A percentile compares a stretch with the other conserved stretches of the same genome.
Conservation (phyloP, 208 protist species). For the Trichomonas tenax region DNA sequence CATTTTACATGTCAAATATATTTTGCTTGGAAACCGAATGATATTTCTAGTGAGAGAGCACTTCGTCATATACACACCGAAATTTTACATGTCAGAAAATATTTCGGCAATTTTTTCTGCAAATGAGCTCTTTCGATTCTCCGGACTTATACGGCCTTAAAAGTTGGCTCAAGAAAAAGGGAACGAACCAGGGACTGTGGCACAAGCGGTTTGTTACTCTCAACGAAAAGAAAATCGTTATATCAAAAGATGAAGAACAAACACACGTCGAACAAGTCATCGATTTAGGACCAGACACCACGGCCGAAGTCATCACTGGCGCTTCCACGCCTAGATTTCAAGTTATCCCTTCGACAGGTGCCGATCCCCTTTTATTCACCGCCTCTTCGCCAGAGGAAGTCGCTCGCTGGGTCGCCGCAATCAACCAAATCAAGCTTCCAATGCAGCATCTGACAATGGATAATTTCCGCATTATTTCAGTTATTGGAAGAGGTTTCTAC, state of each 20-base stretch:
- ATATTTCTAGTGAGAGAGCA: too few relatives aligned
- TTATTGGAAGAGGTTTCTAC: constrained; percentile 52
- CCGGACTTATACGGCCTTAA: neutral
- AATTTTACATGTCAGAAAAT: too few relatives aligned
- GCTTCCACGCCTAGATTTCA: neutral
- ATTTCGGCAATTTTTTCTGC: too few relatives aligned
- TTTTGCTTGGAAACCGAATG: too few relatives aligned
- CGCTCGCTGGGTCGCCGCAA: neutral
- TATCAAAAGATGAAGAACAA: neutral
- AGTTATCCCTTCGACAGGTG: neutral
- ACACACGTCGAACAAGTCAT: neutral
- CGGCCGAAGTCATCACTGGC: neutral
- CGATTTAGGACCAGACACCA: neutral
- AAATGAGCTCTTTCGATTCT: neutral
- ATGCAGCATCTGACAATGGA: constrained; percentile 24
- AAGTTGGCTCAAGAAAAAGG: constrained; percentile 15
- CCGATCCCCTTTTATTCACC: neutral
- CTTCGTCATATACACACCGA: too few relatives aligned
- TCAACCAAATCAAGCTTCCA: neutral
- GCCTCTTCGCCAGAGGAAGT: neutral
- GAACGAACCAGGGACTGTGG: neutral
- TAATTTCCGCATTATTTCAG: constrained; percentile 48
- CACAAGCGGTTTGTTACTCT: neutral
- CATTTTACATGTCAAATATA: too few relatives aligned
- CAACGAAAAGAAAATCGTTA: neutral